Percentiles rank a stretch among this genome's conserved stretches.
Conservation (phyloP, 2,329 filamentous ascomycete species). For the Ceratocystis smalleyi region DNA sequence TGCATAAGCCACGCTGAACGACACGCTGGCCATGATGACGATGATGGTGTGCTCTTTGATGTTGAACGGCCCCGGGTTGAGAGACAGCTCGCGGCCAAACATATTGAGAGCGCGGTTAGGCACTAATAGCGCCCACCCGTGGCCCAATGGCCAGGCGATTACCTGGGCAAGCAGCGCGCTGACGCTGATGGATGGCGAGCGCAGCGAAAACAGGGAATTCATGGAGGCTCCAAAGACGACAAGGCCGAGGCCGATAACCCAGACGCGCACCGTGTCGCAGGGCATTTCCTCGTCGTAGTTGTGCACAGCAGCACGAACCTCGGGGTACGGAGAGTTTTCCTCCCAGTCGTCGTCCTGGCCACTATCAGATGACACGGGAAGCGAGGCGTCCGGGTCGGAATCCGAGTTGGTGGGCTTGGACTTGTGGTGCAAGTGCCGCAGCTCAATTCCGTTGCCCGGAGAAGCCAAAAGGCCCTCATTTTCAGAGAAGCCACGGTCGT, state of each 20-base stretch:
- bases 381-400: constrained; percentile 17
- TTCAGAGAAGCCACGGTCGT: constrained; percentile 29
- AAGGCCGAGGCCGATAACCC: constrained; percentile 44
- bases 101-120: constrained; percentile 34
- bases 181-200: constrained; percentile 45
- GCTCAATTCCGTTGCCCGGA: constrained; percentile 24
- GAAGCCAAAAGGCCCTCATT: constrained; percentile 40
- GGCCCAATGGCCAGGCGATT: constrained; percentile 47
- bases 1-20: constrained; percentile 54
- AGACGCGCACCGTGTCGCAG: constrained; percentile 50
- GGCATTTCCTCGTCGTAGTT: constrained; percentile 51
- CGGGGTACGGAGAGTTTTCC: constrained; percentile 49
- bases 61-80: constrained; percentile 57
- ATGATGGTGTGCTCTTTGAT: constrained; percentile 56
- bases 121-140: constrained; percentile 42
- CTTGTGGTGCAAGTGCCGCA: constrained; percentile 15
- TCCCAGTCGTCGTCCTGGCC: constrained; percentile 24
- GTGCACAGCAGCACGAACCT: constrained; percentile 47
- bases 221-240: constrained; percentile 42
- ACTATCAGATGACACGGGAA: constrained; percentile 8
- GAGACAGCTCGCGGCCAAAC: constrained; percentile 38
- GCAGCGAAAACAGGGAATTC: constrained; percentile 49
- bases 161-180: constrained; percentile 48
- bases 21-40: constrained; percentile 55
- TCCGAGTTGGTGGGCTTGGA: constrained; percentile 15